Base-by-base conservation (phyloP, 1,284 basidiomycete species). In the Pseudomicrostroma phylloplanum region DNA sequence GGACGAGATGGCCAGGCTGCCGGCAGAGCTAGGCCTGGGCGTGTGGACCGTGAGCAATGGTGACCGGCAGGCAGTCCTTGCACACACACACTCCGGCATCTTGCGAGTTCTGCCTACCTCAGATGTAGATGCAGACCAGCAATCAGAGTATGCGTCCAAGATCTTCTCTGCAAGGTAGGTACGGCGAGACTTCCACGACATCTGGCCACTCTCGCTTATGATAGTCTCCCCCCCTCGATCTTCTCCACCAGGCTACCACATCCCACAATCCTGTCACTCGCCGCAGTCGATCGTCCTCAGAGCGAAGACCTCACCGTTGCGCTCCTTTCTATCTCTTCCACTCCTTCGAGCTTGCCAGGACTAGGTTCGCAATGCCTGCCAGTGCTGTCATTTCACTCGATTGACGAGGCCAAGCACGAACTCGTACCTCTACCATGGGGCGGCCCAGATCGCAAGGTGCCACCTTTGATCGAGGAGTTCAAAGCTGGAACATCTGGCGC, bases 341-440 rank as follows among this genome's bases (percentile, higher is more conserved):
- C 64, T 1, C 67, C 69, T 0, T 70, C 71, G 9, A 41, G 61
- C 26, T 65, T 71, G 6, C 67, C 69, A 8, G 74, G 75, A 11
- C 64, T 76, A 13, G 75, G 75, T 39, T 59, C 63, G 53, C 71
- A 70, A 21, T 71, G 72, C 56, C 64, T 71, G 19, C 76, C 76
- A 1, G 74, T 78, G 15, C 71, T 78, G 40, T 77, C 76, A 0
- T 78, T 74, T 63, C 71, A 78, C 53, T 51, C 63, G 2, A 55
- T 77, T 48, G 60, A 76, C 19, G 25, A 53, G 2, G 30, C 30
- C 21, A 60, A 46, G 1, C 69, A 75, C 21, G 63, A 74, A 26
- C 66, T 78, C 13, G 60, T 51, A 1, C 70, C 69, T 1, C 59
- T 76, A 13, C 63, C 70, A 0, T 78, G 75, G 75, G 68, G 68